Conservation (phyloP, 352 stramenopile species). For the Nothophytophthora sp. region DNA sequence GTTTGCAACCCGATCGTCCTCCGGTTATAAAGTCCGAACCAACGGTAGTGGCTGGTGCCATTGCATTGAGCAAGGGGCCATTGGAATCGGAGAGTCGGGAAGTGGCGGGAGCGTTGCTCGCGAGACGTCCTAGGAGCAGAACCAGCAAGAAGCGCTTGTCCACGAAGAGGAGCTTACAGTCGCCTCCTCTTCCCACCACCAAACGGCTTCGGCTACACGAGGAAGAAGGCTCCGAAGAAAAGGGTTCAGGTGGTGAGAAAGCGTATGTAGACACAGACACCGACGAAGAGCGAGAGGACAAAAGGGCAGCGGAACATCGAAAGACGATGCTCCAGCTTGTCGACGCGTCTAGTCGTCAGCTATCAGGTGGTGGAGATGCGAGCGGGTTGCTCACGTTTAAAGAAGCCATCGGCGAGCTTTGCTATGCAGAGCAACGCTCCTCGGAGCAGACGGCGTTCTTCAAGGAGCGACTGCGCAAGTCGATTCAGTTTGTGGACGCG, state of each 20-base stretch:
- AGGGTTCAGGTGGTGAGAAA: not conserved
- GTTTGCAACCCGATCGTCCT: not conserved
- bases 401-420: conserved; percentile 48
- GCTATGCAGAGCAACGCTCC: conserved; percentile 39
- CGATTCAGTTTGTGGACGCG: conserved; percentile 54
- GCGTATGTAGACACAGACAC: not conserved
- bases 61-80: conserved; percentile 8
- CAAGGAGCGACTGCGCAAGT: conserved; percentile 43
- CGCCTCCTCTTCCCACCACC: conserved; percentile 1
- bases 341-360: conserved; percentile 6
- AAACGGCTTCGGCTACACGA: conserved; percentile 7
- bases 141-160: conserved; percentile 29
- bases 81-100: conserved; percentile 10
- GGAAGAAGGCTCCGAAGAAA: conserved; percentile 9
- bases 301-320: conserved; percentile 20
- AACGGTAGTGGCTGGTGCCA: conserved; percentile 6
- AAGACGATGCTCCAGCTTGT: not conserved
- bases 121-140: conserved; percentile 19
- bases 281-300: conserved; percentile 10
- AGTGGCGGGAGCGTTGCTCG: conserved; percentile 6
- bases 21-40: conserved; percentile 23
- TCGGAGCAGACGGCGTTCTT: conserved; percentile 47
- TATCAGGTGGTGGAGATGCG: not conserved
- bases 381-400: not conserved
- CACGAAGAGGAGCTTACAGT: conserved; percentile 18